Base-by-base conservation (phyloP, 805 yeast species). In the Nakazawaea populi region DNA sequence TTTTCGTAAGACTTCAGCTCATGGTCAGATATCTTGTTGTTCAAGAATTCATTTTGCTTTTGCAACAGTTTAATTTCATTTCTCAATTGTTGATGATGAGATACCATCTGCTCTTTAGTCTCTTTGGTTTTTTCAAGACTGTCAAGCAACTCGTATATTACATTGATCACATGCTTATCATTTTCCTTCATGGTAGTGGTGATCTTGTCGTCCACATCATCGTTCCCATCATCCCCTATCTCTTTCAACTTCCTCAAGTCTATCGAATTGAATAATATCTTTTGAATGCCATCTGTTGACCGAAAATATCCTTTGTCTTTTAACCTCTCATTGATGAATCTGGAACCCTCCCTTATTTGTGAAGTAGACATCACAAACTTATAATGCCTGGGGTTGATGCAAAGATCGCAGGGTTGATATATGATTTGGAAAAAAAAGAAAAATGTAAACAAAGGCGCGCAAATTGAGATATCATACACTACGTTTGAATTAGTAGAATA, bases 91-190 rank as follows among this genome's bases (percentile, higher is more conserved):
- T 31, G 44, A 46, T 46, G 39, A 12, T 42, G 46, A 4, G 32
- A 12, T 6, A 50, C 7, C 2, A 54, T 30, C 3, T 51, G n/a
- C 32, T 61, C 63, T 28, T 60, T 59, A 14, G 54, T 50, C 28
- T 51, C 51, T 28, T 49, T 56, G 6, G 59, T 51, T n/a, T 56
- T 53, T 14, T 65, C 68, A 2, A 57, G 24, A 0, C 61, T 49
- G 18, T 55, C 56, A 12, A 65, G 47, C 11, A 69, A 54, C 4
- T 60, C 47, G 45, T 60, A 62, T 4, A 65, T 55, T 7, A 61
- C 56, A 46, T 64, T 60, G 37, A 66, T 58, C 28, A 62, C 52
- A 31, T 62, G 60, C 38, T 61, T 62, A 49, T 69, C 73, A 48
- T 68, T 69, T 46, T 64, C 63, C 51, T 58, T 58, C 50, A 51